phyloP scores from a whole-genome alignment of 129 eudicot species.

The Escallonia herrerae region DNA sequence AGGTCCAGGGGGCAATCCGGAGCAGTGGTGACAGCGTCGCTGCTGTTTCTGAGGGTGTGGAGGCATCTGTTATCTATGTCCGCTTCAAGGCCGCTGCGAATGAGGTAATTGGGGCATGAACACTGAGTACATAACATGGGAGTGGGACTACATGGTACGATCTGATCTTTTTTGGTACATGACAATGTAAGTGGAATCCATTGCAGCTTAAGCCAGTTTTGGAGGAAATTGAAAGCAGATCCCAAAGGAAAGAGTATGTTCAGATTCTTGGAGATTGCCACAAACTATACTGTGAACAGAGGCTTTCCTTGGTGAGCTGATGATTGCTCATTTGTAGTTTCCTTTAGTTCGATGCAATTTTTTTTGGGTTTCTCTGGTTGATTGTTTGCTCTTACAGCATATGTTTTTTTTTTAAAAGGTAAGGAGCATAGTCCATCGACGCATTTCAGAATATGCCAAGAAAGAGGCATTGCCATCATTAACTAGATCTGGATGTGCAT shows the following conservation, averaged over 20 bases:
- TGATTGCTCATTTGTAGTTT: constrained; percentile 1
- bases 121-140: not conserved
- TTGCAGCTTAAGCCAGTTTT: constrained; percentile 92
- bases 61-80: constrained; percentile 89
- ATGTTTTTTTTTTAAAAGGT: constrained; percentile 42
- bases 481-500: constrained; percentile 96
- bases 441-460: constrained; percentile 80
- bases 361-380: not conserved
- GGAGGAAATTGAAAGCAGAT: constrained; percentile 93
- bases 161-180: not conserved
- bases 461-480: constrained; percentile 85
- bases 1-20: constrained; percentile 83
- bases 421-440: constrained; percentile 74
- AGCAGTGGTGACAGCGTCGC: constrained; percentile 55
- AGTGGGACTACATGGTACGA: not conserved
- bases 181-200: not conserved
- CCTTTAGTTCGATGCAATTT: not conserved
- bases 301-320: constrained; percentile 76
- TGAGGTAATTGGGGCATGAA: constrained; percentile 48
- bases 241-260: constrained; percentile 76
- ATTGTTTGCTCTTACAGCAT: not conserved
- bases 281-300: constrained; percentile 90
- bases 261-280: constrained; percentile 96
- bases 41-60: constrained; percentile 84
- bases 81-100: constrained; percentile 98